Evolutionary conservation across 805 yeast genomes (phyloP).

Genomic region (Candida palmyrensis): DNA sequence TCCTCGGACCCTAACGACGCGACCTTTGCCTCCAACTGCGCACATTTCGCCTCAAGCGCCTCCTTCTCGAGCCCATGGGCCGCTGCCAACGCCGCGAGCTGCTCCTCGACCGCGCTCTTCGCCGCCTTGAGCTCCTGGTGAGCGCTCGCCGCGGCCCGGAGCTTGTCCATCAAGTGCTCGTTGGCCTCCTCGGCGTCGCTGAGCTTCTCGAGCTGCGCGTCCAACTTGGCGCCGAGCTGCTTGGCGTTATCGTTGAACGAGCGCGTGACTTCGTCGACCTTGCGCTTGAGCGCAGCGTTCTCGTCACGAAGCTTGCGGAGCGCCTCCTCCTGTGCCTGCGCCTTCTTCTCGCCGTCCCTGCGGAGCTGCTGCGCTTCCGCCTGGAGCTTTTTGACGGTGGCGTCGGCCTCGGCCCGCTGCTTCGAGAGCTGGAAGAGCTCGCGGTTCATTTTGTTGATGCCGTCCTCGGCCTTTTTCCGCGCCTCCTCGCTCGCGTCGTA

Average conservation of each 20-base stretch:
- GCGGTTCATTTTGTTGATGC: constrained; percentile 84
- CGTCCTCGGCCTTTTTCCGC: constrained; percentile 71
- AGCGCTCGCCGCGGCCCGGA: constrained; percentile 35
- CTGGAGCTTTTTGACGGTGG: constrained; percentile 36
- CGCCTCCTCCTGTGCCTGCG: constrained; percentile 15
- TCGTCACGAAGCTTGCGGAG: constrained; percentile 16
- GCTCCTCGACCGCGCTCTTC: constrained; percentile 12
- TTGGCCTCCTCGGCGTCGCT: constrained; percentile 26
- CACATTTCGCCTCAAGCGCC: constrained; percentile 4
- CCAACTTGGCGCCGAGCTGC: constrained; percentile 13
- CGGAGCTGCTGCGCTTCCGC: constrained; percentile 29
- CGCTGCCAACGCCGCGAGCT: constrained; percentile 11
- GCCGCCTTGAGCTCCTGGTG: constrained; percentile 23
- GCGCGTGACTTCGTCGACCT: constrained; percentile 16
- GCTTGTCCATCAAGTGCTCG: constrained; percentile 36
- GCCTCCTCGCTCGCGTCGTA: constrained; percentile 30
- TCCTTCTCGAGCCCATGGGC: constrained; percentile 1
- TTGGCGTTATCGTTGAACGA: constrained; percentile 17
- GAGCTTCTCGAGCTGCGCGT: constrained; percentile 17
- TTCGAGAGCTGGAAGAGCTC: constrained; percentile 67
- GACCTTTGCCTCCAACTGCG: constrained; percentile 3
- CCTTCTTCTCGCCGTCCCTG: constrained; percentile 29
- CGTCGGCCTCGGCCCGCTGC: constrained; percentile 49
- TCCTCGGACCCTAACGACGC: no score
- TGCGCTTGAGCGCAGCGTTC: constrained; percentile 18